These are phyloP conservation scores for Plantago major DNA, from an alignment of 257 asterid species.

Conservation along the genomic window DNA sequence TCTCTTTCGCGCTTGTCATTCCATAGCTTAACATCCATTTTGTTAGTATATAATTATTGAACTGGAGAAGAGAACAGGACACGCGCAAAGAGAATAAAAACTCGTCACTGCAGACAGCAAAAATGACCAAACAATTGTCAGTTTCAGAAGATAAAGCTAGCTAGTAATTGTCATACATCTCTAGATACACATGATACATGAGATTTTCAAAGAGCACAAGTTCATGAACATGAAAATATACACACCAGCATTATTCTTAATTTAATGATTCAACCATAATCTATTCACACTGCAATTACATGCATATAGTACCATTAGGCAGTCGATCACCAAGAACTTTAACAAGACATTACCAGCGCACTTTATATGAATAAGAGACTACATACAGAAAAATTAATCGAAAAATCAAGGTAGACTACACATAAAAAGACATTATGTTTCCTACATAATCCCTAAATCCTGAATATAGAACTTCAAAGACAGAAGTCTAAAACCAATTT, in stretches of 20 bases:
- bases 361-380: background rate
- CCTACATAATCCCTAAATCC: no score
- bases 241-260: background rate
- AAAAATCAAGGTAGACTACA: background rate
- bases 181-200: no score
- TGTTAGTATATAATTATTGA: constrained; percentile 5
- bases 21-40: constrained; percentile 98
- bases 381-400: background rate
- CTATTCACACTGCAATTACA: background rate
- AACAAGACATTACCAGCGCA: background rate
- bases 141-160: constrained; percentile 11
- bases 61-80: constrained; percentile 98
- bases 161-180: background rate
- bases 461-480: no score
- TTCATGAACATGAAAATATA: no score
- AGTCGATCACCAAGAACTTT: constrained; percentile 1
- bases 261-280: background rate
- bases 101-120: constrained; percentile 32
- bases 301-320: background rate
- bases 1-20: constrained; percentile 96
- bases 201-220: no score
- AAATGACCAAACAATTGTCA: constrained; percentile 15
- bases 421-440: background rate
- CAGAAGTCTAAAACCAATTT: no score
- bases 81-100: constrained; percentile 73